These are phyloP conservation scores for Kuraishia molischiana DNA, from an alignment of 805 yeast genomes.

Conservation along the genomic window DNA sequence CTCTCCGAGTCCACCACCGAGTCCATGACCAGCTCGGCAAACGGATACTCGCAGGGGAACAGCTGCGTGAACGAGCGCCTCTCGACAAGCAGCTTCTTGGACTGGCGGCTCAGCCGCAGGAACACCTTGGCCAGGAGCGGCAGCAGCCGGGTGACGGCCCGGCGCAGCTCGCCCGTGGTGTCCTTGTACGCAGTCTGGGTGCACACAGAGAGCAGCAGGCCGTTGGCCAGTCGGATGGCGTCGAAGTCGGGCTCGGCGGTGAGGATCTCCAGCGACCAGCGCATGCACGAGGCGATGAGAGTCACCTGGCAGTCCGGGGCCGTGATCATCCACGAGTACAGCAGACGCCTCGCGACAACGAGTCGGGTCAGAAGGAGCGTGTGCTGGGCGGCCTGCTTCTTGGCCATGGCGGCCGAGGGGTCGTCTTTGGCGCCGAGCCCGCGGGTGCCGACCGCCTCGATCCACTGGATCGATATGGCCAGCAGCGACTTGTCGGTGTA, in stretches of 20 bases:
- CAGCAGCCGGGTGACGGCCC: constrained; percentile 40
- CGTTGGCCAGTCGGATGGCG: constrained; percentile 53
- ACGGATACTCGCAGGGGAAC: constrained; percentile 64
- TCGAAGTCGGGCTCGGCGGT: constrained; percentile 43
- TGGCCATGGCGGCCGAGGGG: constrained; percentile 9
- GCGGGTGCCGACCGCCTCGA: constrained; percentile 45
- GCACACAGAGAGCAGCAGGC: constrained; percentile 43
- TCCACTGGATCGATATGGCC: constrained; percentile 30
- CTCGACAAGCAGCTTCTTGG: constrained; percentile 38
- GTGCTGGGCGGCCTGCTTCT: constrained; percentile 40
- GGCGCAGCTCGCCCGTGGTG: constrained; percentile 24
- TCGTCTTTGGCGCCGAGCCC: constrained; percentile 35
- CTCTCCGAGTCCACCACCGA: constrained; percentile 62
- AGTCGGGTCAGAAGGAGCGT: constrained; percentile 47
- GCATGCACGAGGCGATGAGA: constrained; percentile 36
- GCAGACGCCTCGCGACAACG: constrained; percentile 47
- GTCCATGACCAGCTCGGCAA: constrained; percentile 55
- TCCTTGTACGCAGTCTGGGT: constrained; percentile 14
- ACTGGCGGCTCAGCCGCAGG: constrained; percentile 38
- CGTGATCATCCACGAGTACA: constrained; percentile 27
- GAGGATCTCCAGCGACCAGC: constrained; percentile 52
- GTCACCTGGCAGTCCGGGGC: constrained; percentile 19
- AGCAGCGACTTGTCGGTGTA: constrained; percentile 30
- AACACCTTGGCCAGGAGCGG: constrained; percentile 46
- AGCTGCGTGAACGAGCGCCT: constrained; percentile 57